phyloP scores from a whole-genome alignment of 257 asterid genomes.

The Plantago ovata region DNA sequence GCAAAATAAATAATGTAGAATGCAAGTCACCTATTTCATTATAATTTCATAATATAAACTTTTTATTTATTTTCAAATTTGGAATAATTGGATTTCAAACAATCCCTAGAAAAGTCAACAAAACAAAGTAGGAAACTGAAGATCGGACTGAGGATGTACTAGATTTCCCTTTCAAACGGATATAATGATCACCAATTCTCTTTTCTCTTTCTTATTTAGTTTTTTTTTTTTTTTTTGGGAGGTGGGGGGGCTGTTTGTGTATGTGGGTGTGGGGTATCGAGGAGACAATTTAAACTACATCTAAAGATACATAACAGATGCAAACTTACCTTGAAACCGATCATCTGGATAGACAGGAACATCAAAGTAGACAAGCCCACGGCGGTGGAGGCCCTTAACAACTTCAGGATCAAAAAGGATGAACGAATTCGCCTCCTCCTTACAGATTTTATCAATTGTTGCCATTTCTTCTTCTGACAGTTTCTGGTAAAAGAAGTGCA shows the following conservation, averaged over 20 bases:
- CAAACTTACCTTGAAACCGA: slow-evolving; percentile 80
- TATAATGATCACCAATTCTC: not conserved
- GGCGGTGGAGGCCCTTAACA: slow-evolving; percentile 73
- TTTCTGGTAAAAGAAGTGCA: slow-evolving; percentile 47
- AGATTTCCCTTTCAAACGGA: not conserved
- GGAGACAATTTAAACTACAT: not conserved
- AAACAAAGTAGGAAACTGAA: no score
- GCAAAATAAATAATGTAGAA: no score
- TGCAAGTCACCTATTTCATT: no score
- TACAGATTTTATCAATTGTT: slow-evolving; percentile 94
- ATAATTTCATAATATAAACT: no score
- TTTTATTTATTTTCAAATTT: no score
- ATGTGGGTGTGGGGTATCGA: no score
- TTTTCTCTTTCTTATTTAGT: not conserved
- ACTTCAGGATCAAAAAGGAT: slow-evolving; percentile 88
- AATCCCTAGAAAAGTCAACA: no score
- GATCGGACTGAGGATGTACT: no score
- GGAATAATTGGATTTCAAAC: no score
- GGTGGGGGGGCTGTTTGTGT: no score
- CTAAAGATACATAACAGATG: not conserved
- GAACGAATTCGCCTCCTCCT: slow-evolving; percentile 94
- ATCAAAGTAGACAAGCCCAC: slow-evolving; percentile 94
- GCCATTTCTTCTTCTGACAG: slow-evolving; percentile 98
- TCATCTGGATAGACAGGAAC: slow-evolving; percentile 96
- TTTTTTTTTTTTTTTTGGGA: no score